Evolutionary conservation across 495 filamentous ascomycete genomes (phyloP).

Genomic region (Astrocystis sublimbata): DNA sequence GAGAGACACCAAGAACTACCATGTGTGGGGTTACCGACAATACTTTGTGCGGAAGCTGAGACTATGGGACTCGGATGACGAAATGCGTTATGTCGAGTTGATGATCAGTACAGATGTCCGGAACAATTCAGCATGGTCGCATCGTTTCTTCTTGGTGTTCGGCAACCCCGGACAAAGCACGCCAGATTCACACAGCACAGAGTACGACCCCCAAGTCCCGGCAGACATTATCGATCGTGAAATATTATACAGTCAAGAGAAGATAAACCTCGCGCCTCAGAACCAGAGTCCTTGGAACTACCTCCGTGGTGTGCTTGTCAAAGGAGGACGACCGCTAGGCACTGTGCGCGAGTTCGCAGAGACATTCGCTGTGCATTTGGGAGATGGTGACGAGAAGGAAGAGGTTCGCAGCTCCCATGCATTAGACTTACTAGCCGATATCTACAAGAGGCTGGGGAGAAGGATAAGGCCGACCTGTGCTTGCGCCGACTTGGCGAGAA

Average conservation of each 20-base stretch:
- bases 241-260: slow-evolving; percentile 66
- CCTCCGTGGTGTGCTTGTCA: slow-evolving; percentile 71
- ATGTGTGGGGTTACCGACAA: slow-evolving; percentile 96
- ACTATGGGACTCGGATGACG: slow-evolving; percentile 55
- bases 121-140: slow-evolving; percentile 97
- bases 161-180: slow-evolving; percentile 58
- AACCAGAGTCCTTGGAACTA: slow-evolving; percentile 95
- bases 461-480: slow-evolving; percentile 61
- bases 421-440: slow-evolving; percentile 85
- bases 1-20: slow-evolving; percentile 93
- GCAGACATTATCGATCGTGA: slow-evolving; percentile 71
- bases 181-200: slow-evolving; percentile 44
- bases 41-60: slow-evolving; percentile 84
- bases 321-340: slow-evolving; percentile 57
- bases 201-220: slow-evolving; percentile 52
- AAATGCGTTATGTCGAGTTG: slow-evolving; percentile 67
- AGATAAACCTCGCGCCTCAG: slow-evolving; percentile 79
- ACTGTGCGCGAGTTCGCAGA: slow-evolving; percentile 64
- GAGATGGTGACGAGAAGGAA: slow-evolving; percentile 43
- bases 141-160: slow-evolving; percentile 90
- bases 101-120: slow-evolving; percentile 77
- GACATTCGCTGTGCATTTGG: slow-evolving; percentile 61
- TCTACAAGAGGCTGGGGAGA: slow-evolving; percentile 65
- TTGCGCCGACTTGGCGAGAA: slow-evolving; percentile 73
- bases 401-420: slow-evolving; percentile 77